Base-by-base conservation (phyloP, 306 rosid genomes). In the Amphicarpaea edgeworthii region DNA sequence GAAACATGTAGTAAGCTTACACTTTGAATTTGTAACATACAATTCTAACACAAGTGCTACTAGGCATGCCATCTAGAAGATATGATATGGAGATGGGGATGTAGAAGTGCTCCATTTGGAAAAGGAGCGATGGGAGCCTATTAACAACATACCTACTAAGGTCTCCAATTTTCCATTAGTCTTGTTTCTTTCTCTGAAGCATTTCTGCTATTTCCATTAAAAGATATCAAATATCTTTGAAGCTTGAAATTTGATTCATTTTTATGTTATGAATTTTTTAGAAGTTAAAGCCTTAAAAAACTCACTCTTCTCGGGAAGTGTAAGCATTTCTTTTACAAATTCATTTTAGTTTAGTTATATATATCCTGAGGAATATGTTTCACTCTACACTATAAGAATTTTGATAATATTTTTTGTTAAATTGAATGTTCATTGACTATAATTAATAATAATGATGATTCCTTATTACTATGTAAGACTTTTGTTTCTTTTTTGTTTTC, bases 1-100 rank as follows among this genome's bases (percentile, higher is more conserved):
- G 86, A 95, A 95, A 88, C 99, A 95, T 72, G 93, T 84, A 91
- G 99, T 95, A 87, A 77, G 96, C 68, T 86, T 43, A 54, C 62
- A 50, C 23, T 72, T 70, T 75, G 71, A 55, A 79, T 68, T 69
- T 38, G 45, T 61, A 65, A 58, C 23, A 70, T 23, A 46, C 63
- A 61, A 32, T 68, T 40, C 57, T 86, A 76, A 77, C 69, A 53
- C 51, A 61, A 68, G 17, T 69, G 73, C 81, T 63, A 54, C 50
- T 20, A 43, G 80, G 71, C 72, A 41, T 81, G 73, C 73, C 69
- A 28, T 65, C 30, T 76, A 81, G 40, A 87, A 95, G 99, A 67
- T 95, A 81, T 86, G 86, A 78, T 85, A 85, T 59, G 38, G 78
- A 41, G 88, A 85, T 75, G 88, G 88, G 54, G 88, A 85, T 57